Base-by-base conservation (phyloP, 805 yeast species). In the Pichia phayaonensis region DNA sequence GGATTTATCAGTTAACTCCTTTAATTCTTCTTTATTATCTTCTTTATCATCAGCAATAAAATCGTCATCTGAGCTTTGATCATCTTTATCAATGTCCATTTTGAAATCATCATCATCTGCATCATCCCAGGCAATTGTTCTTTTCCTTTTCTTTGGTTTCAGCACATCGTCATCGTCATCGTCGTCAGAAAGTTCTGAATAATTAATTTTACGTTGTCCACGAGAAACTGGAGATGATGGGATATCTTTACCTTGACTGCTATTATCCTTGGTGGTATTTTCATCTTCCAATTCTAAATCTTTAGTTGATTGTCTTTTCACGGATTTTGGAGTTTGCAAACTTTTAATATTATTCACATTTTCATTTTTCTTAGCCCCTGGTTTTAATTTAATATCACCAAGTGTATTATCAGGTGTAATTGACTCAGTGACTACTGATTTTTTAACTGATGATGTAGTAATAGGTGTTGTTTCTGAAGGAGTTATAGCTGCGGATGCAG, bases 331-430 rank as follows among this genome's bases (percentile, higher is more conserved):
- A 11, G 60, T 53, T 39, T 44, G 44, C 22, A 43, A 23, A 21
- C 39, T 18, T 31, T 24, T 39, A 24, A 26, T 36, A 23, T 50
- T 15, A n/a, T 42, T 45, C 8, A 29, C 7, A 24, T 6, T 34
- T 41, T 21, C n/a, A n/a, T 0, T 5, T 43, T 40, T 38, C 43
- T 20, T 27, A 13, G 3, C 23, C 31, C 31, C 8, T 7, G 16
- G 20, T 4, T 54, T 52, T 13, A 44, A 46, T 13, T 22, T 29
- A 20, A 53, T 53, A 12, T 52, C 54, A 29, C 40, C 16, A 12
- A 61, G 57, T 6, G 66, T 59, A 42, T 58, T 61, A 13, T 52
- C 57, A 11, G 68, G 68, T 20, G 67, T 62, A 12, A 59, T 53
- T 5, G 58, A 43, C 16, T 55, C 59, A 3, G 52, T 38, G 11